Evolutionary conservation across 345 rosid genomes (phyloP), one percentile per base, ranked within the genome.

Genomic region (Abelmoschus esculentus): DNA sequence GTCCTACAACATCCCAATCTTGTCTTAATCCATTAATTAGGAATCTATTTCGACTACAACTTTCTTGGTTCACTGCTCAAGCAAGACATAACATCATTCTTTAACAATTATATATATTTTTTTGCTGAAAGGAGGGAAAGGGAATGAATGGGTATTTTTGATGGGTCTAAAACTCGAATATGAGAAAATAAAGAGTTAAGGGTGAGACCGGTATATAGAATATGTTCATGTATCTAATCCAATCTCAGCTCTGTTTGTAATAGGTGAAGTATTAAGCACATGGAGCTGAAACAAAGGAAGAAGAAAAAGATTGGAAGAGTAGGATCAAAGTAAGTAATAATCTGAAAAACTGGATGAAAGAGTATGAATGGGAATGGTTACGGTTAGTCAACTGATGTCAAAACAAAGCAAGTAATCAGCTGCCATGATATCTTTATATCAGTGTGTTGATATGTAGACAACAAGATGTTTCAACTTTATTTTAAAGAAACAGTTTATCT

Each of bases 391-490:
- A 64, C 68, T 6, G 53, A 22, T 44, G 69, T 44, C 13, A 46
- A 46, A 46, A 18, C 46, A 8, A 67, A 57, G 61, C 32, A 26
- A 56, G n/a, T 9, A 52, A 67, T 67, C 70, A 26, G 70, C 59
- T 3, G 59, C 59, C 62, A 58, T 58, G 13, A 28, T 58, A 58
- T 9, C 49, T 26, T 38, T 12, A 34, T n/a, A 8, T 60, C 58
- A 54, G 19, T 10, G 40, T 32, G 64, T 55, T 55, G 60, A 55
- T 32, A 32, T 60, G 42, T 60, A 34, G 0, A n/a, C 12, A n/a
- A 61, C 42, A 52, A 7, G 54, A 64, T 3, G n/a, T 29, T 9
- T 67, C 26, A 66, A 49, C 18, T 49, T 49, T 49, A 12, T 14
- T 14, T 65, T 44, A 42, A 46, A 40, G 3, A 63, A 18, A 7